These are phyloP conservation scores for Fusarium sp. DNA, from an alignment of 2,329 filamentous ascomycete species.

Conservation along the genomic window DNA sequence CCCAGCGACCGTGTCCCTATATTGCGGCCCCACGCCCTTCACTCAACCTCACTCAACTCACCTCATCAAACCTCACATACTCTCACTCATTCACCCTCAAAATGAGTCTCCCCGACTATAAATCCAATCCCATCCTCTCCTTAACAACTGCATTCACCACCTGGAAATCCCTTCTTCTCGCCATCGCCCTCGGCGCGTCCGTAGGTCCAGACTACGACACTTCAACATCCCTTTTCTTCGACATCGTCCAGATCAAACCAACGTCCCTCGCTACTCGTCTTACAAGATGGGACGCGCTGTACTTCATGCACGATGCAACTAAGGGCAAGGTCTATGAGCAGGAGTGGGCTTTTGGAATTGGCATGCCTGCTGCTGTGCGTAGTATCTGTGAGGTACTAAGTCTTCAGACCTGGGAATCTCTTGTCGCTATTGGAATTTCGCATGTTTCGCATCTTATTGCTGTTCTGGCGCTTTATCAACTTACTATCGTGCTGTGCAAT, in stretches of 20 bases:
- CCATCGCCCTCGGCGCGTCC: slow-evolving; percentile 64
- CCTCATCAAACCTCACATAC: slow-evolving; percentile 1
- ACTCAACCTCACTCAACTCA: slow-evolving; percentile 16
- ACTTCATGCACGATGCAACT: slow-evolving; percentile 73
- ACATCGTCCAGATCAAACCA: slow-evolving; percentile 49
- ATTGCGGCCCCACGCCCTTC: slow-evolving; percentile 25
- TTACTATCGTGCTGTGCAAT: slow-evolving; percentile 69
- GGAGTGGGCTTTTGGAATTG: slow-evolving; percentile 82
- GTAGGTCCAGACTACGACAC: slow-evolving; percentile 79
- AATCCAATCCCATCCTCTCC: slow-evolving; percentile 40
- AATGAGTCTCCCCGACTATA: slow-evolving; percentile 33
- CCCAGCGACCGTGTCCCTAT: slow-evolving; percentile 25
- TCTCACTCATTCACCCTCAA: slow-evolving; percentile 12
- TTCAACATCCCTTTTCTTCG: slow-evolving; percentile 68
- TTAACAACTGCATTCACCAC: slow-evolving; percentile 60
- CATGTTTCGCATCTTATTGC: slow-evolving; percentile 82
- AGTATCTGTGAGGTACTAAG: slow-evolving; percentile 43
- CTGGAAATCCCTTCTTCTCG: slow-evolving; percentile 77
- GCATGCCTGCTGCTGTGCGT: slow-evolving; percentile 59
- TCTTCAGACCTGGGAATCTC: slow-evolving; percentile 51
- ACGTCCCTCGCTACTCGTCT: slow-evolving; percentile 66
- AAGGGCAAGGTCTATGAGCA: slow-evolving; percentile 80
- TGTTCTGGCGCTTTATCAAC: slow-evolving; percentile 75
- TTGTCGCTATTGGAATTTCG: slow-evolving; percentile 74
- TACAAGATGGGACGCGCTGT: slow-evolving; percentile 84